Evolutionary conservation across 2,329 filamentous ascomycete genomes (phyloP).

Genomic region (Onygena corvina): DNA sequence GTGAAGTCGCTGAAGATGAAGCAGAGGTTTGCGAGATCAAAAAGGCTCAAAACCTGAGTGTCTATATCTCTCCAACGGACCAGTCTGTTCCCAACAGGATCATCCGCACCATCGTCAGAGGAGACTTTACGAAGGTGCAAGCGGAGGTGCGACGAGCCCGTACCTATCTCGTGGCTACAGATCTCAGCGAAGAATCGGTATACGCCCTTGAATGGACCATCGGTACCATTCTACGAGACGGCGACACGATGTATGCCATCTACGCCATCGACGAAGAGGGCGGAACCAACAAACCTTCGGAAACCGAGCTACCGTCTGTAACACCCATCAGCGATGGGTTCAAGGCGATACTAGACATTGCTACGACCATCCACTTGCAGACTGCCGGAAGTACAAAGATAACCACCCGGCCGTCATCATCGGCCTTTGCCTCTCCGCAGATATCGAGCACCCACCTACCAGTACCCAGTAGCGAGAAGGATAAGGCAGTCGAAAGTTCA

Average conservation of each 20-base stretch:
- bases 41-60: conserved; percentile 69
- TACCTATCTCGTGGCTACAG: conserved; percentile 91
- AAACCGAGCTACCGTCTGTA: conserved; percentile 29
- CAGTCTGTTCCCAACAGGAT: conserved; percentile 67
- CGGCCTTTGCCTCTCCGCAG: conserved; percentile 12
- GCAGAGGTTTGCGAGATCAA: conserved; percentile 74
- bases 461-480: not conserved
- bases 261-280: conserved; percentile 85
- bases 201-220: conserved; percentile 97
- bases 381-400: conserved; percentile 45
- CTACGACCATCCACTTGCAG: conserved; percentile 50
- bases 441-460: conserved; percentile 21
- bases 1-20: conserved; percentile 36
- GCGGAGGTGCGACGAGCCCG: conserved; percentile 66
- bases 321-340: conserved; percentile 57
- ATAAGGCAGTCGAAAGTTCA: not conserved
- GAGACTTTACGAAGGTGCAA: conserved; percentile 66
- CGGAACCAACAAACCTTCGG: conserved; percentile 36
- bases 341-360: conserved; percentile 64
- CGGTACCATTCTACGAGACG: conserved; percentile 83
- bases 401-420: conserved; percentile 11
- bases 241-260: conserved; percentile 84
- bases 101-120: conserved; percentile 79
- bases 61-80: conserved; percentile 65
- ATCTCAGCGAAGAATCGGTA: conserved; percentile 84